Conservation (phyloP, 2,329 filamentous ascomycete genomes). For the Penicillium sp. region DNA sequence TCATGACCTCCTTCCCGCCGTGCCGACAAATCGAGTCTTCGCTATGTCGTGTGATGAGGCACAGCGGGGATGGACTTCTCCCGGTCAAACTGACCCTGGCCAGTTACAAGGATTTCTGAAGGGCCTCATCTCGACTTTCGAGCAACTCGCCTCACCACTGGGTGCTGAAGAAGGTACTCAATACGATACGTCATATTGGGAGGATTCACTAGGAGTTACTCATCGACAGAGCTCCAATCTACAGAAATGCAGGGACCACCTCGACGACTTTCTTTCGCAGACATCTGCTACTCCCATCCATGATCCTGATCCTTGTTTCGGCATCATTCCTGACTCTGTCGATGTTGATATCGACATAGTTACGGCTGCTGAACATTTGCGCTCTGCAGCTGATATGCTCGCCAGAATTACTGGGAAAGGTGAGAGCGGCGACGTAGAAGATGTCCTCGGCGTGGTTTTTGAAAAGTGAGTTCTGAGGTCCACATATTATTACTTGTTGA, state of each 20-base stretch:
- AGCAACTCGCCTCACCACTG: conserved; percentile 42
- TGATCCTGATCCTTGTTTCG: conserved; percentile 1
- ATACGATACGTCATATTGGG: conserved; percentile 65
- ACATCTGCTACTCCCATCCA: conserved; percentile 34
- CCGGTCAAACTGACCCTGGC: conserved; percentile 54
- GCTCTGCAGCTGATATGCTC: conserved; percentile 75
- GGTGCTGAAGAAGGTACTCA: conserved; percentile 36
- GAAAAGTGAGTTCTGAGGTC: conserved; percentile 71
- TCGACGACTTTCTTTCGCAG: conserved; percentile 70
- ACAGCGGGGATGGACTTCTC: conserved; percentile 24
- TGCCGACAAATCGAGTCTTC: conserved; percentile 52
- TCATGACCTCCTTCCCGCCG: conserved; percentile 41
- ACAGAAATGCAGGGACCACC: conserved; percentile 66
- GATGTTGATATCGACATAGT: conserved; percentile 69
- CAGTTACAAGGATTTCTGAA: conserved; percentile 68
- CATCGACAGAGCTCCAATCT: conserved; percentile 85
- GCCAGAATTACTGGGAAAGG: conserved; percentile 84
- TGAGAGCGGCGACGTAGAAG: conserved; percentile 85
- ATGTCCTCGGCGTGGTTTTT: conserved; percentile 94
- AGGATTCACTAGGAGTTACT: conserved; percentile 85
- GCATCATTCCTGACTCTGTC: neutral
- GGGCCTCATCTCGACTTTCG: conserved; percentile 67
- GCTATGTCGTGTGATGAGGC: conserved; percentile 72
- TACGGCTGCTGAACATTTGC: conserved; percentile 82
- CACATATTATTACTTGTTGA: conserved; percentile 3